Evolutionary conservation across 768 basidiomycete species (phyloP), one percentile per base, ranked within the genome.

Genomic region (Artomyces pyxidatus): DNA sequence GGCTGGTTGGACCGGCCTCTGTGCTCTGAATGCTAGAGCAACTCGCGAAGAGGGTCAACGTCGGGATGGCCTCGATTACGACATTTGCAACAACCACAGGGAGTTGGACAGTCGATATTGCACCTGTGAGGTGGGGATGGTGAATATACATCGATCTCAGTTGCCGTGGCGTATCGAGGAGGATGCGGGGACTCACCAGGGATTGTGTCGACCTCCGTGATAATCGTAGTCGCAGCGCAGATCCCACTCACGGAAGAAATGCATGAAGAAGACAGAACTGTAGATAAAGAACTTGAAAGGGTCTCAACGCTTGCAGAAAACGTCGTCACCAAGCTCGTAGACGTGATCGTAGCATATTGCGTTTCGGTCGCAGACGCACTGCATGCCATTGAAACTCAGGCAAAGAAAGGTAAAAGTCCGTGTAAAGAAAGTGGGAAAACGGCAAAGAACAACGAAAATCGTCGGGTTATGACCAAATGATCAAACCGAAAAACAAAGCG

Each of bases 361-460:
- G 56, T 57, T 27, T 51, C 30, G 27, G 50, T 55, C 21, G 56
- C 45, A 23, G 30, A 37, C 3, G 44, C 37, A 25, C 17, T 35
- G 41, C 56, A 57, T 23, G 49, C 49, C 56, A 57, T 57, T 26
- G 44, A 12, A 14, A 19, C n/a, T 49, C 17, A 16, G 17, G 37
- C 23, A 30, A 10, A n/a, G 22, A 35, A 35, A 35, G 32, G 32
- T 35, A 12, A 35, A 35, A 32, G 5, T 35, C n/a, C 32, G 32
- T 17, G 17, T 14, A 35, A 17, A 29, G 17, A 23, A 42, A 52
- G 39, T 8, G 30, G 17, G 12, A 35, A 12, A 12, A 35, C 14
- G 32, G 14, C 32, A 12, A 21, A 41, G n/a, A 40, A 22, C 35
- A 23, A 52, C 32, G 30, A 39, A 35, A n/a, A n/a, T n/a, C n/a